Conservation (phyloP, 768 basidiomycete genomes). For the Calocybe cyanea region DNA sequence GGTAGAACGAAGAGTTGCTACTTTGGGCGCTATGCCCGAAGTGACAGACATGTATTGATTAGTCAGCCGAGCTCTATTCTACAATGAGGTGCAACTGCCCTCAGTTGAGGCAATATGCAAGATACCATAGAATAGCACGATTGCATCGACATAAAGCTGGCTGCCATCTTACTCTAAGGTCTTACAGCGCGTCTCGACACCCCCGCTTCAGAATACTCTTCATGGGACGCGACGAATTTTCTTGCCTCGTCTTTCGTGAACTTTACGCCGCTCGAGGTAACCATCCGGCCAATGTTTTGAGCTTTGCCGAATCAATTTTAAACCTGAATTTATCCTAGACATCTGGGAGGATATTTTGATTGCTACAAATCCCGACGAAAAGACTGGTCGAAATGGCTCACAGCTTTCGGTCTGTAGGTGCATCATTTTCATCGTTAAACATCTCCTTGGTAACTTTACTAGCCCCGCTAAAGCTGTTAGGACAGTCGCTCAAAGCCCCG, state of each 20-base stretch:
- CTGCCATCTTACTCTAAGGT: background rate
- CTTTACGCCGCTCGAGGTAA: conserved; percentile 62
- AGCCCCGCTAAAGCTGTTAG: conserved; percentile 73
- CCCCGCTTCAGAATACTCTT: conserved; percentile 72
- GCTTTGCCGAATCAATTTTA: too few species aligned
- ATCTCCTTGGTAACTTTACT: conserved; percentile 1
- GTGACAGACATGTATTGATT: background rate
- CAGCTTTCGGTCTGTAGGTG: conserved; percentile 53
- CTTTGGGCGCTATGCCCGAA: too few species aligned
- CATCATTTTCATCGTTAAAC: background rate
- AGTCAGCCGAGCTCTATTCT: background rate
- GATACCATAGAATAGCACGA: too few species aligned
- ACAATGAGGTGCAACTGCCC: too few species aligned
- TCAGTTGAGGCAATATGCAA: too few species aligned
- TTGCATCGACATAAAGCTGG: too few species aligned
- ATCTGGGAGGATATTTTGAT: conserved; percentile 70
- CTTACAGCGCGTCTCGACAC: background rate
- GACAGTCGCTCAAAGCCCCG: conserved; percentile 47
- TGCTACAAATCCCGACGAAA: conserved; percentile 68
- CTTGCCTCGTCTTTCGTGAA: conserved; percentile 65
- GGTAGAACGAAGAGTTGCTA: too few species aligned
- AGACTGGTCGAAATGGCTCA: conserved; percentile 58
- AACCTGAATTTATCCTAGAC: conserved; percentile 40
- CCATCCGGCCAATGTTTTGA: too few species aligned
- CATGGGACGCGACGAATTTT: conserved; percentile 88